phyloP scores from a whole-genome alignment of 2,329 filamentous ascomycete species.

The Akanthomyces uredinophilus region DNA sequence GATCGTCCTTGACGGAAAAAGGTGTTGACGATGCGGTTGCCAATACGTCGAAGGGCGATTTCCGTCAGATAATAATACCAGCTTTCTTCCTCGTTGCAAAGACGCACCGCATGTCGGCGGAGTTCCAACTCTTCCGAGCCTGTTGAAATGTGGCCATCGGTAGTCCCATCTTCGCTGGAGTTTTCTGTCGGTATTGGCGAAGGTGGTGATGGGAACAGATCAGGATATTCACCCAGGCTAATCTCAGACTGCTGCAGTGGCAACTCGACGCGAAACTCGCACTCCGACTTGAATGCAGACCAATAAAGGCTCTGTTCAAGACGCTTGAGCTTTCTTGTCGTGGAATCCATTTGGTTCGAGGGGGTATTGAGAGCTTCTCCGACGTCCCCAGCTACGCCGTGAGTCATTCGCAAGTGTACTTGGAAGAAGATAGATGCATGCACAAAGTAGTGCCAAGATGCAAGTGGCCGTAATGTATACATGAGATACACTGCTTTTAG shows the following conservation, averaged over 20 bases:
- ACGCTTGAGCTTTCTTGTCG: conserved; percentile 20
- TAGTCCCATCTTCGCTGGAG: neutral
- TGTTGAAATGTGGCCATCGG: neutral
- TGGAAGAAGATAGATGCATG: conserved; percentile 27
- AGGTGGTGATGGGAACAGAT: conserved; percentile 25
- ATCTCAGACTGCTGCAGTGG: conserved; percentile 32
- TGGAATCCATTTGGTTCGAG: conserved; percentile 3
- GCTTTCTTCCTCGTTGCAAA: conserved; percentile 29
- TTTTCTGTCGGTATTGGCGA: conserved; percentile 15
- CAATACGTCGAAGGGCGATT: conserved; percentile 36
- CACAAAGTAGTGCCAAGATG: conserved; percentile 33
- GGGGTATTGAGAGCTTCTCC: conserved; percentile 12
- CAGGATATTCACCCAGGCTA: conserved; percentile 30
- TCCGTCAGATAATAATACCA: conserved; percentile 43
- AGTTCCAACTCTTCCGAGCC: conserved; percentile 18
- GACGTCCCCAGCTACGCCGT: conserved; percentile 17
- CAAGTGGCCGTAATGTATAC: conserved; percentile 34
- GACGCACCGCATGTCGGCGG: conserved; percentile 18
- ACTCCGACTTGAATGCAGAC: conserved; percentile 40
- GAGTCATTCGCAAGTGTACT: conserved; percentile 27
- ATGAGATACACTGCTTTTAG: conserved; percentile 29
- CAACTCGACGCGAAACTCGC: conserved; percentile 35
- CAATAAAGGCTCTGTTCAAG: conserved; percentile 38
- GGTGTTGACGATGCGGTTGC: conserved; percentile 34
- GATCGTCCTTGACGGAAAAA: conserved; percentile 20